Percentiles rank a stretch among this genome's conserved stretches.
These are phyloP conservation scores for Gracilaria domingensis DNA, from an alignment of 23 red algal species.

Conservation along the genomic window DNA sequence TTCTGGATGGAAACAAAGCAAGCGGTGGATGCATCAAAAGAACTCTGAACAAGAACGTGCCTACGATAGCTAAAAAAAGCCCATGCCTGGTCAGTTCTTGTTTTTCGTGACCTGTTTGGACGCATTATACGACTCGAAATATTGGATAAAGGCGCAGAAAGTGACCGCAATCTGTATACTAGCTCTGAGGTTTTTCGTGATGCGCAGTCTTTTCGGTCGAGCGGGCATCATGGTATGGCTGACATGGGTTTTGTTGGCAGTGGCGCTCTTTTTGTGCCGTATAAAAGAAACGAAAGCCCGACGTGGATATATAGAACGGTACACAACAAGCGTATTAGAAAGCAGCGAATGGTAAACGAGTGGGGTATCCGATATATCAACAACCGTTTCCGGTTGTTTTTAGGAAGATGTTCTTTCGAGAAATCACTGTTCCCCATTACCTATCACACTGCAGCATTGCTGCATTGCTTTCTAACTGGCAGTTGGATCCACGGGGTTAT, in stretches of 20 bases:
- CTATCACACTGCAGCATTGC: too few species aligned
- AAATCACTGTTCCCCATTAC: too few species aligned
- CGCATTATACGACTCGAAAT: constrained; percentile 35
- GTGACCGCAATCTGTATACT: constrained; percentile 5
- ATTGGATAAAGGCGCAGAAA: constrained; percentile 10
- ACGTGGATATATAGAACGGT: constrained; percentile 9
- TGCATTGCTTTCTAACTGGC: too few species aligned
- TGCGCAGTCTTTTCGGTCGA: too few species aligned
- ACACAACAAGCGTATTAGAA: constrained; percentile 15
- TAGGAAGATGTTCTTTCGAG: constrained; percentile 7
- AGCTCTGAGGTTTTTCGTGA: too few species aligned
- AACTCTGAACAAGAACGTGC: neutral
- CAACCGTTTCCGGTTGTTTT: neutral
- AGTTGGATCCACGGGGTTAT: too few species aligned
- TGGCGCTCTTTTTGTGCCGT: neutral
- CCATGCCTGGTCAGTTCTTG: neutral
- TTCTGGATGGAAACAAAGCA: neutral
- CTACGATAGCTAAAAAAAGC: neutral
- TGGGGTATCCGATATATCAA: too few species aligned
- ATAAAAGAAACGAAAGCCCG: constrained; percentile 10
- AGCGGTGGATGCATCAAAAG: neutral
- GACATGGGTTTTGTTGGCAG: neutral
- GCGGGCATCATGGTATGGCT: constrained; percentile 42
- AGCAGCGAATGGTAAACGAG: neutral
- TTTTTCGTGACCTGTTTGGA: constrained; percentile 32